These are phyloP conservation scores for Diaporthe ilicicola DNA, from an alignment of 2,329 filamentous ascomycete species.

Conservation along the genomic window DNA sequence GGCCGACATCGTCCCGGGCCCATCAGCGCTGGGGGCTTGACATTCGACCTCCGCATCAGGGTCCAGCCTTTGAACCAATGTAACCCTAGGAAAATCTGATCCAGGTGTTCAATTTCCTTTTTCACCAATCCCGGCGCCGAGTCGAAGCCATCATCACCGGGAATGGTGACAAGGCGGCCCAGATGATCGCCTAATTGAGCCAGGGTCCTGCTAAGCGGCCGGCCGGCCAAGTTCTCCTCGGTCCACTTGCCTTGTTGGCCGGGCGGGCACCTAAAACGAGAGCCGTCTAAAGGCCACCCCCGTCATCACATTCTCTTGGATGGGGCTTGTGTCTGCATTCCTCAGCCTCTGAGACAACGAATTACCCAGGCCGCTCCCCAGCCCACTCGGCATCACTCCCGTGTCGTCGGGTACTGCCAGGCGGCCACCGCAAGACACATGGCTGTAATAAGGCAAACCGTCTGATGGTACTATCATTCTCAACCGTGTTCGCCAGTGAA, in stretches of 20 bases:
- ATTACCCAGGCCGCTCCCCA: conserved; percentile 6
- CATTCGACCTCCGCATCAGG: background rate
- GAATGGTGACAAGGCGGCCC: conserved; percentile 7
- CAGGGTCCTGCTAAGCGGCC: background rate
- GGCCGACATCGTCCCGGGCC: conserved; percentile 22
- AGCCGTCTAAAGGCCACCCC: background rate
- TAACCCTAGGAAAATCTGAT: background rate
- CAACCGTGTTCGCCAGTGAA: background rate
- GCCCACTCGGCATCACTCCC: conserved; percentile 19
- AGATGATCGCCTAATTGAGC: conserved; percentile 20
- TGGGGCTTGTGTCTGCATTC: conserved; percentile 9
- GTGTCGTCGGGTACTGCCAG: background rate
- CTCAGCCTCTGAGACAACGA: conserved; percentile 16
- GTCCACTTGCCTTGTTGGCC: conserved; percentile 18
- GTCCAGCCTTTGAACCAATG: conserved; percentile 14
- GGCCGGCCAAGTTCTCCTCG: conserved; percentile 9
- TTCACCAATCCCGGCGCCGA: conserved; percentile 10
- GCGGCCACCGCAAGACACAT: background rate
- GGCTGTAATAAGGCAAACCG: background rate
- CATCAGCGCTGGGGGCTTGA: conserved; percentile 5
- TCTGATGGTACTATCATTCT: background rate
- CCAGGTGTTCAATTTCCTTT: conserved; percentile 3
- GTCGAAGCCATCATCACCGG: conserved; percentile 20
- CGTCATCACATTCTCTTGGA: conserved; percentile 6
- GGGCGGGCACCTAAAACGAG: background rate